These are phyloP conservation scores for Gossypium lobatum DNA, from an alignment of 441 rosid genomes.

Conservation along the genomic window DNA sequence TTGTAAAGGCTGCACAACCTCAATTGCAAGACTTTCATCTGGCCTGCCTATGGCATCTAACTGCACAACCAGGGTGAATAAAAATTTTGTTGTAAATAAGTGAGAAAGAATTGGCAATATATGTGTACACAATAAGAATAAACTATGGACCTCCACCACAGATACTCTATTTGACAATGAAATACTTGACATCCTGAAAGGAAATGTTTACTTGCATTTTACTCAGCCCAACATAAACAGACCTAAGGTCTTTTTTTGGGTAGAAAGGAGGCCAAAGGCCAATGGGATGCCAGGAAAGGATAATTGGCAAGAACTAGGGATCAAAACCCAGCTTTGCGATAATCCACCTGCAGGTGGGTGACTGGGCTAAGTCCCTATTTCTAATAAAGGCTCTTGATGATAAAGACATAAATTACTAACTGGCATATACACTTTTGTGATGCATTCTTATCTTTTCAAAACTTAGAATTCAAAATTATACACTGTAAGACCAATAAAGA, in stretches of 20 bases:
- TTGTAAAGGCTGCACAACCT: slow-evolving; percentile 66
- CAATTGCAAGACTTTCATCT: slow-evolving; percentile 86
- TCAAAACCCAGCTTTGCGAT: not conserved
- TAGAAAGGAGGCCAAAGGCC: not conserved
- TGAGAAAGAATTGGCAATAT: slow-evolving; percentile 7
- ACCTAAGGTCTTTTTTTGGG: not conserved
- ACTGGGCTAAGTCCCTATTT: not conserved
- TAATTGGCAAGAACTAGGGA: not conserved
- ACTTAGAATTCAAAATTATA: not conserved
- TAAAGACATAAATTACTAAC: not conserved
- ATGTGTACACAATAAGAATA: not conserved
- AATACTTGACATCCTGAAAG: slow-evolving; percentile 1
- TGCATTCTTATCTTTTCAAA: not conserved
- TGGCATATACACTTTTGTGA: not conserved
- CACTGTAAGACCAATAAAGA: not conserved
- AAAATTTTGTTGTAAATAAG: not conserved
- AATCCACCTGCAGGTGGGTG: slow-evolving; percentile 3
- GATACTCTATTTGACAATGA: not conserved
- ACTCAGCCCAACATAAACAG: not conserved
- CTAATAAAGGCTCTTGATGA: slow-evolving; percentile 4
- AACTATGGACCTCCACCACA: slow-evolving; percentile 10
- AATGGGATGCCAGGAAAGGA: not conserved
- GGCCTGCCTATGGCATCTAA: slow-evolving; percentile 88
- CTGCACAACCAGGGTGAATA: slow-evolving; percentile 41
- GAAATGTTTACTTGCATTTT: not conserved